phyloP scores from a whole-genome alignment of 768 basidiomycete genomes.

The Pisolithus tinctorius region DNA sequence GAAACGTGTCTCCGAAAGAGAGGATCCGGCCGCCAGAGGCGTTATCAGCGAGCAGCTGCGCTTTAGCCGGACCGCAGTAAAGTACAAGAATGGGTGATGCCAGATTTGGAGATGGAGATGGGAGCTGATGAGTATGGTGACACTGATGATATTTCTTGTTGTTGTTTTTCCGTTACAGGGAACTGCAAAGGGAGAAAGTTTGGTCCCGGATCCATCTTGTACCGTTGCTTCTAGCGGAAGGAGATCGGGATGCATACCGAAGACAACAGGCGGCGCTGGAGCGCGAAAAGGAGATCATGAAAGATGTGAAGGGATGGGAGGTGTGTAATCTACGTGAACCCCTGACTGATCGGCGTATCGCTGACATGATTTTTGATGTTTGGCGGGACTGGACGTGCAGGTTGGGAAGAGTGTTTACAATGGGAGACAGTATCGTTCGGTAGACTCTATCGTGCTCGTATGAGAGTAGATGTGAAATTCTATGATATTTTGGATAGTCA shows the following conservation, averaged over 20 bases:
- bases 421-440: conserved; percentile 60
- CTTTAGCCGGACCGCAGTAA: conserved; percentile 32
- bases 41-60: conserved; percentile 36
- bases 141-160: background rate
- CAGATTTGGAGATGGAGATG: conserved; percentile 32
- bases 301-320: conserved; percentile 90
- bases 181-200: conserved; percentile 85
- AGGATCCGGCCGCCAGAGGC: conserved; percentile 33
- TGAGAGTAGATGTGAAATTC: conserved; percentile 21
- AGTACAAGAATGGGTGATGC: conserved; percentile 31
- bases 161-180: conserved; percentile 49
- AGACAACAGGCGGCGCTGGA: conserved; percentile 69
- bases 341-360: conserved; percentile 17
- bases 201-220: conserved; percentile 96
- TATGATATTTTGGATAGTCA: background rate
- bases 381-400: conserved; percentile 34
- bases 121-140: background rate
- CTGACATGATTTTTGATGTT: conserved; percentile 6
- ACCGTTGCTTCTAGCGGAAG: conserved; percentile 87
- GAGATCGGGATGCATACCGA: conserved; percentile 84
- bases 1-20: conserved; percentile 54
- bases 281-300: conserved; percentile 89
- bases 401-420: conserved; percentile 83
- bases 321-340: conserved; percentile 43
- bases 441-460: conserved; percentile 53